Base-by-base conservation (phyloP, 495 filamentous ascomycete species). In the Haplographium delicatum region DNA sequence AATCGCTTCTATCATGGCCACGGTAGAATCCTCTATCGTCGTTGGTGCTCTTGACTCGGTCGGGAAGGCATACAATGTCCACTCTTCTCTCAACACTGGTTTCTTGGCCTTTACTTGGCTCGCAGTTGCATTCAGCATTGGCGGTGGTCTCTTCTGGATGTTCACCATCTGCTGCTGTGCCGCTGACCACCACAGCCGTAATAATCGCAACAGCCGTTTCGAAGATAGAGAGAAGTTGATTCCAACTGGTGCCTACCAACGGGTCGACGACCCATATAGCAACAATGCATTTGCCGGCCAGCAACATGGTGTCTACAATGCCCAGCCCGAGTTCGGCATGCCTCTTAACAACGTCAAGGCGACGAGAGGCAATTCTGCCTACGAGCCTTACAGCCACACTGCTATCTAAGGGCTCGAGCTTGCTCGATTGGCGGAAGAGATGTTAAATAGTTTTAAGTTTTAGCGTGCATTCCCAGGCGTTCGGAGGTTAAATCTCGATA, bases 141-240 rank as follows among this genome's bases (percentile, higher is more conserved):
- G 62, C 40, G 81, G 81, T 11, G 75, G 75, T 50, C 57, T 95
- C 58, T 96, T 95, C 83, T 97, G 91, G 91, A 71, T 86, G 57
- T 80, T 95, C 67, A 88, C 81, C 67, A 74, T 82, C 48, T 96
- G 91, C 85, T 96, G 91, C 81, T 96, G 91, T 74, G 54, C 58
- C 7, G 61, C 65, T 9, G 44, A 69, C 67, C 39, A 71, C 59
- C 61, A 68, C 49, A 59, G 62, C 30, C 50, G 57, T 11, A 40
- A 62, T 50, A 51, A 57, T 22, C 37, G 48, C 16, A 20, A 50
- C 13, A 30, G 37, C 49, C 51, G 50, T 51, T 53, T 53, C 37
- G 62, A 62, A 43, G 62, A 65, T 41, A 39, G 33, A 53, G 76
- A 80, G 70, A 78, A 80, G 72, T 63, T 73, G 44, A 61, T 71